Evolutionary conservation across 257 asterid species (phyloP).

Genomic region (Solanum etuberosum): DNA sequence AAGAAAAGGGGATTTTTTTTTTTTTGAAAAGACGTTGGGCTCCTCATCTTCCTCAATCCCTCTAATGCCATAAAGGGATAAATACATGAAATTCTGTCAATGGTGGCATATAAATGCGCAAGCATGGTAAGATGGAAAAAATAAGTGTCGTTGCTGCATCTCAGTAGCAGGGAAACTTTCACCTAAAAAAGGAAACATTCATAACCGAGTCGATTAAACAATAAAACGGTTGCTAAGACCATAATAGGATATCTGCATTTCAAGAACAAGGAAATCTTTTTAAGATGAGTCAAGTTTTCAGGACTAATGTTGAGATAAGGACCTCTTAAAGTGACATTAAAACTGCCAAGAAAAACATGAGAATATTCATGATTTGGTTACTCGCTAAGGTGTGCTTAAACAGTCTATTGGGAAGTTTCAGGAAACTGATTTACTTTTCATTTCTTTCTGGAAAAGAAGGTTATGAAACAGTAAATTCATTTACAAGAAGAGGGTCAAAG

Average conservation of each 20-base stretch:
- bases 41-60: too few species aligned
- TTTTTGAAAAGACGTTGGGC: not conserved
- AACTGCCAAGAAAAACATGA: not conserved
- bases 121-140: not conserved
- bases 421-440: not conserved
- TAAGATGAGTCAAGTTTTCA: not conserved
- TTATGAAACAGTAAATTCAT: not conserved
- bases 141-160: not conserved
- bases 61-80: not conserved
- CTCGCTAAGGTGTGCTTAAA: not conserved
- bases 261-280: not conserved
- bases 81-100: not conserved
- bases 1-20: too few species aligned
- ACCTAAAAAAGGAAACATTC: not conserved
- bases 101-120: not conserved
- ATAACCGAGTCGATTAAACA: not conserved
- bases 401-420: not conserved
- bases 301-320: too few species aligned
- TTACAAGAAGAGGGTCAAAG: not conserved
- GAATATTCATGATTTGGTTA: not conserved
- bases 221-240: not conserved
- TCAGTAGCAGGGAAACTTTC: not conserved
- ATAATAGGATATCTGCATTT: not conserved
- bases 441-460: not conserved
- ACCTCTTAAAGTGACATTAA: too few species aligned